Evolutionary conservation across 768 basidiomycete species (phyloP), one percentile per base, ranked within the genome.

Genomic region (Boletus sp.): DNA sequence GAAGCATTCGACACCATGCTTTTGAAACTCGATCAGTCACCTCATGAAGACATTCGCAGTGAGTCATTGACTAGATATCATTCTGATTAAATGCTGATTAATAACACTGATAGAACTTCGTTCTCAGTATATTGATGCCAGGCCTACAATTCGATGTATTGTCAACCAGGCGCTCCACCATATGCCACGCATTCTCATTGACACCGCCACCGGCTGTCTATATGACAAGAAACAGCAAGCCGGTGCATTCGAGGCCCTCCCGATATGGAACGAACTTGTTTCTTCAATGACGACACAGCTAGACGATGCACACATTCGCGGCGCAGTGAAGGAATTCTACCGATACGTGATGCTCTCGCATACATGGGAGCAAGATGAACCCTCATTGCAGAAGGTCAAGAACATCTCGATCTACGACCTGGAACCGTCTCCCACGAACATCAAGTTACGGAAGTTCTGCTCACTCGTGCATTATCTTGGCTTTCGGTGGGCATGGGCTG

Each of bases 281-380:
- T 59, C 58, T 0, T 51, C 39, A 4, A 45, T 45, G 50, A 48
- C 36, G 5, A n/a, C 3, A 12, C 4, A n/a, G 24, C 18, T 45
- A 1, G 47, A 53, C 42, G 9, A 32, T 11, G 50, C 20, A 0
- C 24, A 14, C 10, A 40, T 47, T n/a, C 7, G 1, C 9, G 20
- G 28, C 15, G 42, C 17, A 18, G 49, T 46, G 8, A 32, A 51
- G 10, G 15, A 46, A 24, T 46, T 46, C 11, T 56, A 39, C 3
- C 42, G n/a, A n/a, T 56, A 50, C 17, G 56, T 48, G 7, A 57
- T 57, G 39, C 40, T 58, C 17, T 57, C 56, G 7, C 56, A 52
- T 39, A 39, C 14, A n/a, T 57, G 51, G 51, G 28, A 52, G 15
- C 9, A 15, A 2, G 33, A n/a, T 0, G 49, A 56, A 33, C 49